These are phyloP conservation scores for Eimeria mitis DNA, from an alignment of 169 alveolate species.

Conservation along the genomic window DNA sequence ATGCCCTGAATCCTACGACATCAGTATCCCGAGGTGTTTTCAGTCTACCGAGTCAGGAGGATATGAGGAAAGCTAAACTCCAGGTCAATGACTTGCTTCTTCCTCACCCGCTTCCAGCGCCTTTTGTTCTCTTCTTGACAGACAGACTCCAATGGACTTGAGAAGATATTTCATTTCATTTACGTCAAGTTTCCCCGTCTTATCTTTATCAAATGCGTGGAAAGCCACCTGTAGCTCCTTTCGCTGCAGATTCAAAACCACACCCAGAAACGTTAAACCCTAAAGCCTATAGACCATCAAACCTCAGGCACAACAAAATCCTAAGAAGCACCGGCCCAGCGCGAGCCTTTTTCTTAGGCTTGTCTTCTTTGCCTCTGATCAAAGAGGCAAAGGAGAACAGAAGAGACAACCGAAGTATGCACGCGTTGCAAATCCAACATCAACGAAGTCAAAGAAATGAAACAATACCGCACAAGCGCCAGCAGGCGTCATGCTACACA, in stretches of 20 bases:
- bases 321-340: not conserved
- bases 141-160: constrained; percentile 81
- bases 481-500: no score
- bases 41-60: not conserved
- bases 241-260: constrained; percentile 44
- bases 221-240: constrained; percentile 81
- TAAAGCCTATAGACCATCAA: not conserved
- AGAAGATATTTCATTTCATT: constrained; percentile 47
- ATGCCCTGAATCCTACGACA: not conserved
- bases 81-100: no score
- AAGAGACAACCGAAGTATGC: not conserved
- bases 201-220: constrained; percentile 76
- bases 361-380: not conserved
- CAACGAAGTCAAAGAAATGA: no score
- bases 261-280: not conserved
- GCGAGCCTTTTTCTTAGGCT: not conserved
- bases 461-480: no score
- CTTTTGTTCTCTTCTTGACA: constrained; percentile 29
- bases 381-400: not conserved
- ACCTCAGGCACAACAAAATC: not conserved
- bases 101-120: constrained; percentile 57
- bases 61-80: not conserved
- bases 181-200: constrained; percentile 56
- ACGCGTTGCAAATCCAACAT: not conserved
- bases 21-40: no score